Conservation (phyloP, 768 basidiomycete genomes). For the Russula olivacea region DNA sequence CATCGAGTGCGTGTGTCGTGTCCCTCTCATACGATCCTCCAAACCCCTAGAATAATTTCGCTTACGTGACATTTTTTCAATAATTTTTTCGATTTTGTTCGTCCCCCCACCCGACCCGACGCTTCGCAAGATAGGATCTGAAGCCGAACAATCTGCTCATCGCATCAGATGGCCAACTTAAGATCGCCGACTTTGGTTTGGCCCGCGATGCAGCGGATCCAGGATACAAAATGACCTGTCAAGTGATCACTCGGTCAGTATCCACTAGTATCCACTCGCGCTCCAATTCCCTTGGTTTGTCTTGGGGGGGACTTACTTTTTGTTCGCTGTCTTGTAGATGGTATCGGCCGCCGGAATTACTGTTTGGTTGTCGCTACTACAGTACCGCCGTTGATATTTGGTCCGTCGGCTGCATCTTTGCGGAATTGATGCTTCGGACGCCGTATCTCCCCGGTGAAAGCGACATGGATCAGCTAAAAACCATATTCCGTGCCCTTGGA, state of each 20-base stretch:
- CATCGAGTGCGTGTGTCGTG: slow-evolving; percentile 83
- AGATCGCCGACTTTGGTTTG: slow-evolving; percentile 98
- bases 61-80: too few species aligned
- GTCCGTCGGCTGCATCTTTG: slow-evolving; percentile 98
- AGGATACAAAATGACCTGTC: slow-evolving; percentile 93
- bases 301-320: neutral
- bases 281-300: neutral
- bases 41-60: neutral
- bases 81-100: too few species aligned
- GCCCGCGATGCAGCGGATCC: slow-evolving; percentile 96
- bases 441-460: slow-evolving; percentile 94
- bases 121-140: slow-evolving; percentile 58
- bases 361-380: slow-evolving; percentile 89
- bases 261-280: neutral
- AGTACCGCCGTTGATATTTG: slow-evolving; percentile 91
- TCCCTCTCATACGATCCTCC: too few species aligned
- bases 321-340: slow-evolving; percentile 50
- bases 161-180: slow-evolving; percentile 82
- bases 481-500: slow-evolving; percentile 88
- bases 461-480: slow-evolving; percentile 96
- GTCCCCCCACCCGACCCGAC: neutral
- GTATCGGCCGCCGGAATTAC: slow-evolving; percentile 95
- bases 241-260: slow-evolving; percentile 90
- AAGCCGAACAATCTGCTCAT: slow-evolving; percentile 99
- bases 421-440: slow-evolving; percentile 92